These are phyloP conservation scores for Falciphora oryzae DNA, from an alignment of 2,329 filamentous ascomycete genomes.

Conservation along the genomic window DNA sequence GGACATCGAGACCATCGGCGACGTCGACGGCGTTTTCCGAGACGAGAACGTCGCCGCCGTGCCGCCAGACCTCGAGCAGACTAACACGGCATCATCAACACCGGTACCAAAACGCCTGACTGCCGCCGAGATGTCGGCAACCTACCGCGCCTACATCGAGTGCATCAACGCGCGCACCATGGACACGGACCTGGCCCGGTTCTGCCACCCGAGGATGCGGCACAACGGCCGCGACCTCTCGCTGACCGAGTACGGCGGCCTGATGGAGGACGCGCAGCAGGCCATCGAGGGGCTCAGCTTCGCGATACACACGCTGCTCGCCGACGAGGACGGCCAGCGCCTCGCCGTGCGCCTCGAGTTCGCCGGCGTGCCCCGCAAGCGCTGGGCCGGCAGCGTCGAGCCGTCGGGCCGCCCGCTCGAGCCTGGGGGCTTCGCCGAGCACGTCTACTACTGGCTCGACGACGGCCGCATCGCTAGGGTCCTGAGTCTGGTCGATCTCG, in stretches of 20 bases:
- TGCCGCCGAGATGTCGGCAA: not conserved
- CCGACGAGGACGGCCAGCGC: slow-evolving; percentile 25
- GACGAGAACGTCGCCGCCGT: slow-evolving; percentile 1
- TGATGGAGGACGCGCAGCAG: slow-evolving; percentile 24
- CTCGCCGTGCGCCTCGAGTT: slow-evolving; percentile 27
- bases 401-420: slow-evolving; percentile 19
- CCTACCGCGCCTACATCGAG: slow-evolving; percentile 25
- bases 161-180: slow-evolving; percentile 26
- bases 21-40: slow-evolving; percentile 6
- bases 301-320: slow-evolving; percentile 22
- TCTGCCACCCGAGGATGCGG: slow-evolving; percentile 22
- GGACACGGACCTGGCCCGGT: slow-evolving; percentile 18
- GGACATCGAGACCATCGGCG: slow-evolving; percentile 9
- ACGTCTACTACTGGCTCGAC: slow-evolving; percentile 28
- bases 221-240: slow-evolving; percentile 25
- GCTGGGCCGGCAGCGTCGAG: slow-evolving; percentile 21
- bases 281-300: slow-evolving; percentile 24
- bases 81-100: not conserved
- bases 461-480: slow-evolving; percentile 27
- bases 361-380: slow-evolving; percentile 22
- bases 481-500: slow-evolving; percentile 28
- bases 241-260: slow-evolving; percentile 21
- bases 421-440: slow-evolving; percentile 23
- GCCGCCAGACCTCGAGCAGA: not conserved
- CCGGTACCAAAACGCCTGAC: not conserved